A percentile compares a stretch with the other conserved stretches of the same genome.
Conservation (phyloP, 768 basidiomycete species). For the Lactarius quietus region DNA sequence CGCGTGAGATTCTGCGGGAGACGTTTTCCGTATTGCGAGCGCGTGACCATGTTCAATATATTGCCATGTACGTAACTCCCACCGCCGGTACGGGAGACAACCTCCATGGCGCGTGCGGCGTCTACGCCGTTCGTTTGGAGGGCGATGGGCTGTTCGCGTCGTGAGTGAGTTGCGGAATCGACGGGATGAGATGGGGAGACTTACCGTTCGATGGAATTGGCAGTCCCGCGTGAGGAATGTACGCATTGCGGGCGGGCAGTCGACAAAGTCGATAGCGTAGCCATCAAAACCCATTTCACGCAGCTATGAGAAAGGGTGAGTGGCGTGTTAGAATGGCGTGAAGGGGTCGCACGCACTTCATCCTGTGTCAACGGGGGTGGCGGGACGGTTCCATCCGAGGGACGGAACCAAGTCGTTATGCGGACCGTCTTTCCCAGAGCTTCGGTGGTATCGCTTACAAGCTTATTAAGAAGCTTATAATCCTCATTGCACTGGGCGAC, state of each 20-base stretch:
- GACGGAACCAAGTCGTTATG: slow-evolving; percentile 68
- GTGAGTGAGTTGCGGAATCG: not conserved
- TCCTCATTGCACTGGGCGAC: slow-evolving; percentile 83
- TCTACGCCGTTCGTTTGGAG: slow-evolving; percentile 49
- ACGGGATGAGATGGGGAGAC: slow-evolving; percentile 27
- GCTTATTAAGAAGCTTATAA: slow-evolving; percentile 61
- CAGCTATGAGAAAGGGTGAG: slow-evolving; percentile 45
- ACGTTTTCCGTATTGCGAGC: slow-evolving; percentile 69
- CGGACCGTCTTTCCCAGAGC: slow-evolving; percentile 50
- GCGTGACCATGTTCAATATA: slow-evolving; percentile 55
- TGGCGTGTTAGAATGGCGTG: not conserved
- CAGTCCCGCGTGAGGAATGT: slow-evolving; percentile 64
- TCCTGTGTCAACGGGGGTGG: slow-evolving; percentile 56
- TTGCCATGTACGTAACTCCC: slow-evolving; percentile 60
- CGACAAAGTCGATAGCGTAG: slow-evolving; percentile 78
- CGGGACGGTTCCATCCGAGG: slow-evolving; percentile 35
- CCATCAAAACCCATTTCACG: slow-evolving; percentile 64
- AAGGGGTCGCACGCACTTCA: slow-evolving; percentile 42
- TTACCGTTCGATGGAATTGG: slow-evolving; percentile 70
- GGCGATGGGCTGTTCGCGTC: slow-evolving; percentile 53
- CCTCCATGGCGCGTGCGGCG: slow-evolving; percentile 54
- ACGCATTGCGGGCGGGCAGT: slow-evolving; percentile 69
- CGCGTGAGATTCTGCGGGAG: slow-evolving; percentile 59
- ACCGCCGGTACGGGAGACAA: slow-evolving; percentile 53
- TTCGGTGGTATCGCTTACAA: slow-evolving; percentile 60